Evolutionary conservation across 192 early-diverging fungal species (phyloP).

Genomic region (Phycomyces nitens): DNA sequence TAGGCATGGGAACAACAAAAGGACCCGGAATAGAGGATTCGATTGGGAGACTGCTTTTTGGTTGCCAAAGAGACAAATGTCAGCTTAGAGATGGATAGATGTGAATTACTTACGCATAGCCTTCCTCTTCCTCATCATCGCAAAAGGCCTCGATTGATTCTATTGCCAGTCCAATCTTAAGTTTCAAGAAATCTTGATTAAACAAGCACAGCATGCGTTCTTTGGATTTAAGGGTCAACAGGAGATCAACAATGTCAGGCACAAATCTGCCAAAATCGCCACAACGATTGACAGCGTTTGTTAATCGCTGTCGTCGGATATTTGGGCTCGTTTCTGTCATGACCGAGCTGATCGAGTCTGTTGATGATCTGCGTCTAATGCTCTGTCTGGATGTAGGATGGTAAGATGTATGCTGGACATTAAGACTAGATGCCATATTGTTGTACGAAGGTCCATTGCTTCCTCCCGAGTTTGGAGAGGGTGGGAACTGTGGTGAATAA

Average conservation of each 20-base stretch:
- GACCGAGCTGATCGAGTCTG: conserved; percentile 31
- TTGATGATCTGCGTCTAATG: conserved; percentile 23
- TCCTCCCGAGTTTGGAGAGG: conserved; percentile 22
- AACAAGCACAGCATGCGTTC: conserved; percentile 45
- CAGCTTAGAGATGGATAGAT: no score
- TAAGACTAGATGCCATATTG: conserved; percentile 12
- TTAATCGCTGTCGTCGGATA: conserved; percentile 32
- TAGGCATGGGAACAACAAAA: background rate
- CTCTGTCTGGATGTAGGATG: background rate
- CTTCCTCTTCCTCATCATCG: conserved; percentile 10
- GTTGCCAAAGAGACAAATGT: no score
- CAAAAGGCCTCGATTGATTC: conserved; percentile 34
- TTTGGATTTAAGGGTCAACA: conserved; percentile 41
- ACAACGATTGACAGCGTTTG: conserved; percentile 28
- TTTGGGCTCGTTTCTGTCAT: conserved; percentile 31
- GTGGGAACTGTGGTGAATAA: conserved; percentile 18
- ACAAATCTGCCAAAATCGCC: conserved; percentile 15
- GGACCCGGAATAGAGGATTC: background rate
- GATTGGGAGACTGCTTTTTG: no score
- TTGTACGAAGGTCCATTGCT: conserved; percentile 14
- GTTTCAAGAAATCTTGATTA: conserved; percentile 38
- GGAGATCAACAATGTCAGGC: conserved; percentile 41
- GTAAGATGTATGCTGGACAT: conserved; percentile 10
- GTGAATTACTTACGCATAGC: no score
- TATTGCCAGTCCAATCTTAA: conserved; percentile 34